Base-by-base conservation (phyloP, 352 stramenopile species). In the Phytopythium chamaehyphon region DNA sequence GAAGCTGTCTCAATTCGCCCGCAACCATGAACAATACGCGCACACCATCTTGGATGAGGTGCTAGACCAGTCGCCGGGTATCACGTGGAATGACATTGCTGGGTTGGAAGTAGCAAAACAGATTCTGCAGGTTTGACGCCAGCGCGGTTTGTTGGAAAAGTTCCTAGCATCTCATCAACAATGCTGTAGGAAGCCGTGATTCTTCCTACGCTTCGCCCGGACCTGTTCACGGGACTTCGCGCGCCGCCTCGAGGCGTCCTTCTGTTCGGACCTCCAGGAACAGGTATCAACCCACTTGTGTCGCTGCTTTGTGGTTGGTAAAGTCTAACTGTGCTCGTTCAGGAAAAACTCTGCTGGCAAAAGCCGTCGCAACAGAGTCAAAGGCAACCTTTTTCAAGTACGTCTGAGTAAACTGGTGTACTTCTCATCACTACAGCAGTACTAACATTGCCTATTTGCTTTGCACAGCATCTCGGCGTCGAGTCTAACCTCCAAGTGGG, bases 171-270 rank as follows among this genome's bases (percentile, higher is more conserved):
- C n/a, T n/a, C n/a, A n/a, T n/a, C n/a, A n/a, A n/a, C n/a, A n/a
- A n/a, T n/a, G n/a, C n/a, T n/a, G n/a, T n/a, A 92, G 84, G 85
- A 95, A 63, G 85, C 83, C n/a, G 81, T 95, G 16, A 93, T 95
- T 56, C 53, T 93, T 45, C 85, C 85, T 12, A 91, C 79, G 33
- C 51, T 94, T 15, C 83, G 85, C 10, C 85, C 85, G 10, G 85
- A 95, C 55, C 62, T 95, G 23, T 95, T 95, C 59, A 93, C 76
- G 11, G 83, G 83, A 1, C 53, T 94, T 21, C 64, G 83, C 7
- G 69, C 80, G 1, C 81, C 81, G 35, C 78, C 81, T 23, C 80
- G 77, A 11, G 83, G 83, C 0, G 81, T 90, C 42, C 52, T 95
- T 19, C 62, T 95, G 19, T 95, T 95, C 50, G 84, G 84, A 23